Conservation (phyloP, 495 filamentous ascomycete genomes). For the Podospora australis region DNA sequence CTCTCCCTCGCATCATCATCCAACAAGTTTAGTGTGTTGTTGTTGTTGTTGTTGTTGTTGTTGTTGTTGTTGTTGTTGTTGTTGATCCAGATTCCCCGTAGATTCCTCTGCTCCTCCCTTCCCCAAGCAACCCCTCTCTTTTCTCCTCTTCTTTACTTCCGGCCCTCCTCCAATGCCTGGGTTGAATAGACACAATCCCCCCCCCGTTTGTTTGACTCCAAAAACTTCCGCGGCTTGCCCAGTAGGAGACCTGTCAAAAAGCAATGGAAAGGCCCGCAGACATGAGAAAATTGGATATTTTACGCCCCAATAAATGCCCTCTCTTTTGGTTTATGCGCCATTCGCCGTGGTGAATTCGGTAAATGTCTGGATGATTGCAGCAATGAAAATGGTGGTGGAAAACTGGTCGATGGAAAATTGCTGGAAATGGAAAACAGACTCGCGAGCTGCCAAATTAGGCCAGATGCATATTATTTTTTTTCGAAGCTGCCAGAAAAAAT, state of each 20-base stretch:
- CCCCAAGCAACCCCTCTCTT: neutral
- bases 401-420: constrained; percentile 18
- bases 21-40: neutral
- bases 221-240: neutral
- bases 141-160: neutral
- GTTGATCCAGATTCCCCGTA: neutral
- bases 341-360: constrained; percentile 26
- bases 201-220: neutral
- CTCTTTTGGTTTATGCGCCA: constrained; percentile 31
- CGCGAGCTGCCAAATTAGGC: constrained; percentile 3
- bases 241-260: neutral
- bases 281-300: constrained; percentile 16
- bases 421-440: constrained; percentile 5
- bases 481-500: constrained; percentile 1
- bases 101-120: neutral
- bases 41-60: neutral
- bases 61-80: neutral
- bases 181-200: neutral
- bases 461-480: constrained; percentile 3
- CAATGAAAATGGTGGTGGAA: constrained; percentile 15
- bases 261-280: constrained; percentile 1
- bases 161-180: neutral
- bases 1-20: neutral
- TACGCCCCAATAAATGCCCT: constrained; percentile 30
- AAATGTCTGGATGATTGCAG: constrained; percentile 14